These are phyloP conservation scores for Macrolepiota albuminosa DNA, from an alignment of 768 basidiomycete species.

Conservation along the genomic window DNA sequence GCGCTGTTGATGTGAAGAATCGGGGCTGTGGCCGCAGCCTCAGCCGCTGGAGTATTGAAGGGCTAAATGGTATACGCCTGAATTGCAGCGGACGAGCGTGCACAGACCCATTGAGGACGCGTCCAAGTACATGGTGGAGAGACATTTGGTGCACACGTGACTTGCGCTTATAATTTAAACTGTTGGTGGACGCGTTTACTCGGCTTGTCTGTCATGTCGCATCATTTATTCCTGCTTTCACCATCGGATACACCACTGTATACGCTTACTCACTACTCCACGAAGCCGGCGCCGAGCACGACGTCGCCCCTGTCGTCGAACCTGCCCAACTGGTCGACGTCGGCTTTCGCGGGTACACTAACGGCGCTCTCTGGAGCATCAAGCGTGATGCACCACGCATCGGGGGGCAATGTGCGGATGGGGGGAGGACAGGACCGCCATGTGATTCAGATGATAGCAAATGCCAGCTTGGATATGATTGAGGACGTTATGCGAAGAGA, in stretches of 20 bases:
- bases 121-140: constrained; percentile 8
- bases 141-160: constrained; percentile 15
- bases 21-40: background rate
- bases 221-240: constrained; percentile 81
- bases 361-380: constrained; percentile 85
- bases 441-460: constrained; percentile 99
- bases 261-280: constrained; percentile 76
- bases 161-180: background rate
- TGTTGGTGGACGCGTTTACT: constrained; percentile 6
- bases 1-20: constrained; percentile 11
- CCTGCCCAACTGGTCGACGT: constrained; percentile 86
- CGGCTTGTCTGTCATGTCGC: constrained; percentile 53
- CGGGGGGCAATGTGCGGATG: constrained; percentile 60
- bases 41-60: background rate
- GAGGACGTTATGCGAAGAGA: constrained; percentile 90
- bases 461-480: constrained; percentile 90
- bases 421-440: constrained; percentile 85
- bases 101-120: background rate
- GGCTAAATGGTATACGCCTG: constrained; percentile 2
- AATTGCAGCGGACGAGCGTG: constrained; percentile 4
- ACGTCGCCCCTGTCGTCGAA: constrained; percentile 75
- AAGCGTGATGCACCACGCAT: constrained; percentile 63
- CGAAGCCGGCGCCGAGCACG: constrained; percentile 57
- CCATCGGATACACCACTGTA: constrained; percentile 87
- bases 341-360: constrained; percentile 85